Evolutionary conservation across 2,329 filamentous ascomycete genomes (phyloP).

Genomic region (Aciculosporium take): DNA sequence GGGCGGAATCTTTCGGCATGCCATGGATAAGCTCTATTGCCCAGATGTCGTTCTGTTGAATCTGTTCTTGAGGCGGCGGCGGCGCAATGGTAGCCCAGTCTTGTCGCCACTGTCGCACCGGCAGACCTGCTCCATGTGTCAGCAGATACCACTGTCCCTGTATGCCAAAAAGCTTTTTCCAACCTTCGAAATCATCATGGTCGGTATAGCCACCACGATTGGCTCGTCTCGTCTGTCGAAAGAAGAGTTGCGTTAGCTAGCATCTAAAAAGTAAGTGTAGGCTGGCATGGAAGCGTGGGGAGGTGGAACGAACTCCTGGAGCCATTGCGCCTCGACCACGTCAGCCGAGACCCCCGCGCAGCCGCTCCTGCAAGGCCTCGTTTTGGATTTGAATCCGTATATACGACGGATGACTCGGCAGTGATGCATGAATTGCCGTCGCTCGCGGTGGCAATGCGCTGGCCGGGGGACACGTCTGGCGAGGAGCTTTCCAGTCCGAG

Average conservation of each 20-base stretch:
- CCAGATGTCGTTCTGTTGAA: slow-evolving; percentile 52
- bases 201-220: slow-evolving; percentile 42
- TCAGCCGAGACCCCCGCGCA: background rate
- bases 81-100: slow-evolving; percentile 55
- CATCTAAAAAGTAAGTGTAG: background rate
- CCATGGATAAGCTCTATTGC: slow-evolving; percentile 58
- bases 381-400: background rate
- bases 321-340: slow-evolving; percentile 19
- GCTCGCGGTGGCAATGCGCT: background rate
- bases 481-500: background rate
- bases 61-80: slow-evolving; percentile 47
- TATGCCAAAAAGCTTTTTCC: background rate
- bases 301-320: slow-evolving; percentile 20
- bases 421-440: background rate
- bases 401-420: background rate
- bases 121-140: slow-evolving; percentile 47
- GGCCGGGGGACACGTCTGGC: background rate
- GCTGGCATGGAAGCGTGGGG: background rate
- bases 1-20: slow-evolving; percentile 74
- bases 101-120: slow-evolving; percentile 80
- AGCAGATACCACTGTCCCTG: slow-evolving; percentile 7
- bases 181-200: slow-evolving; percentile 48
- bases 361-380: background rate
- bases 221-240: slow-evolving; percentile 38
- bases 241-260: slow-evolving; percentile 8